Evolutionary conservation across 768 basidiomycete genomes (phyloP), one percentile per base, ranked within the genome.

Genomic region (Sistotremastrum suecicum): DNA sequence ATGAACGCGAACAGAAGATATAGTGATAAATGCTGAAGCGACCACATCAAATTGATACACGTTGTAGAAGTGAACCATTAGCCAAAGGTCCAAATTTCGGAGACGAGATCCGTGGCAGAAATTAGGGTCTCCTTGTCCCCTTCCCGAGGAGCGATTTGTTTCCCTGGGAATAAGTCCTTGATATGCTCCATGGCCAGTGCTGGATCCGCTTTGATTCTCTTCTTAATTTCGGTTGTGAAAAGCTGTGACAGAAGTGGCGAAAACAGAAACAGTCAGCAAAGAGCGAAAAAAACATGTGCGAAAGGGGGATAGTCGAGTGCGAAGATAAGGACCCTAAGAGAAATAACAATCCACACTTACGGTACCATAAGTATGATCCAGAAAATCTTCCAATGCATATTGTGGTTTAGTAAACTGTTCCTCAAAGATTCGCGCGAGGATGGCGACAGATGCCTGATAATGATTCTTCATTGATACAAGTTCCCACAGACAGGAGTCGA

Each of bases 401-500:
- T 69, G 71, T 11, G 82, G 87, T 57, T 94, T 97, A 8, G 89
- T 97, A 64, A 99, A 95, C 4, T 84, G 81, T 58, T 92, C 90
- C 8, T 71, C 71, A 53, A 95, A 87, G 45, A 99, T 80, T 56
- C 81, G 81, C 31, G 78, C 79, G 40, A 98, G 61, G 0, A 87
- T 87, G n/a, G 86, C 78, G n/a, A 94, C 83, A 1, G 78, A 74
- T 1, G 84, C 66, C 50, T 91, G 80, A 58, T 97, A 97, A 61
- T 99, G 94, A 28, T 68, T 61, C 48, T 73, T 68, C 49, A 92
- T 81, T 0, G 84, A 72, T 45, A 77, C 65, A 34, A 99, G 71
- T 63, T 99, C 94, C 95, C 95, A 98, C 9, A 95, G 61, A 6
- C 89, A 92, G 39, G 87, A 90, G 39, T 83, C 75, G 9, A 94